These are phyloP conservation scores for Saccharum spontaneum DNA, from an alignment of 176 grass and related monocot species.

Conservation along the genomic window DNA sequence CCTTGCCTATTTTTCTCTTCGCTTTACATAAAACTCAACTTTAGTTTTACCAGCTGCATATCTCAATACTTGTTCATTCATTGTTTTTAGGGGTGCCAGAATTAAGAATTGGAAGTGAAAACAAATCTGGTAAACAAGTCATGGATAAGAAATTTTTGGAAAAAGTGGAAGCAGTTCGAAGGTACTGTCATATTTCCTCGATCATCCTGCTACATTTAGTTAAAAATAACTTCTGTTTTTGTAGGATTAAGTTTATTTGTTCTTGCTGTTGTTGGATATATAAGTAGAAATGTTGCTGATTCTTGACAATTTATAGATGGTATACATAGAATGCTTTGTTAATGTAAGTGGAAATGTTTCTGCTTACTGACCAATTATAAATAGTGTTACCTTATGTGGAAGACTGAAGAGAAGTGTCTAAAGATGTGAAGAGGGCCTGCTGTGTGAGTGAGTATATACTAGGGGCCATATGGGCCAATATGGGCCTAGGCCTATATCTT, in stretches of 20 bases:
- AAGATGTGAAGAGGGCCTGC: no score
- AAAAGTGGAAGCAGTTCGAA: conserved; percentile 69
- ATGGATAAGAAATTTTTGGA: conserved; percentile 67
- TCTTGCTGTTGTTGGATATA: background rate
- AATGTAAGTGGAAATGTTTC: conserved; percentile 3
- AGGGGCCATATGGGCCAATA: no score
- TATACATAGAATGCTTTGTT: background rate
- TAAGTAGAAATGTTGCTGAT: conserved; percentile 2
- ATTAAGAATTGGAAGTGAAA: conserved; percentile 43
- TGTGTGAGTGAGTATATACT: no score
- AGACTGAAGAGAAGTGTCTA: no score
- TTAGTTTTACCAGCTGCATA: background rate
- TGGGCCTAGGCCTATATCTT: no score
- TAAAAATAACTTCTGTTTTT: conserved; percentile 7
- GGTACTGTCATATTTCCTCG: conserved; percentile 35
- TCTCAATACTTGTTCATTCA: conserved; percentile 14
- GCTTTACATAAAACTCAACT: background rate
- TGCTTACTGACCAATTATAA: conserved; percentile 3
- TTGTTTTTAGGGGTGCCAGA: conserved; percentile 48
- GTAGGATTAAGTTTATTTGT: background rate
- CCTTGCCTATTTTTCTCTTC: background rate
- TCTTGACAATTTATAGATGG: background rate
- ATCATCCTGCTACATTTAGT: conserved; percentile 11
- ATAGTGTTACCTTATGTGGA: no score
- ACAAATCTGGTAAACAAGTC: conserved; percentile 41